Conservation (phyloP, 2,329 filamentous ascomycete species). For the Venturia aucupariae region DNA sequence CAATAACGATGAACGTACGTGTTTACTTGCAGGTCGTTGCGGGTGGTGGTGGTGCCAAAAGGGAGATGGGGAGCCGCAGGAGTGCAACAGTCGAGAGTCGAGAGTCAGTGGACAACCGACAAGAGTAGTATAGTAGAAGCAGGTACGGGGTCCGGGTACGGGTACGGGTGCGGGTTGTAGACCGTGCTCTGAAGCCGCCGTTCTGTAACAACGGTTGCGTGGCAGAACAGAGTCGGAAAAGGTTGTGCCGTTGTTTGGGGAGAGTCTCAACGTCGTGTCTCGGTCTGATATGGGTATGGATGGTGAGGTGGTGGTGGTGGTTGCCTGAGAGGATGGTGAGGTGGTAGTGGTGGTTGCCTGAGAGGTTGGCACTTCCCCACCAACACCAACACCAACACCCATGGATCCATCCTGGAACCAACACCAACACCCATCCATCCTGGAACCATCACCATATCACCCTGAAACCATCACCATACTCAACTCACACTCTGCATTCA, state of each 20-base stretch:
- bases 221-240: neutral
- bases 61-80: slow-evolving; percentile 2
- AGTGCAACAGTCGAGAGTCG: neutral
- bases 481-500: too few species aligned
- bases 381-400: neutral
- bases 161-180: neutral
- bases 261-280: neutral
- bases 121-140: too few species aligned
- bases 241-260: too few species aligned
- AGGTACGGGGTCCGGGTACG: too few species aligned
- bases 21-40: neutral
- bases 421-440: neutral
- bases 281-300: too few species aligned
- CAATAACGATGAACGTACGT: neutral
- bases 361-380: neutral
- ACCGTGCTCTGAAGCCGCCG: neutral
- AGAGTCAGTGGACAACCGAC: too few species aligned
- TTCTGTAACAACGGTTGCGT: neutral
- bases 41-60: neutral
- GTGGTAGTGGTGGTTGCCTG: too few species aligned
- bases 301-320: too few species aligned
- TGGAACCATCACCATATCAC: too few species aligned
- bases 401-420: neutral
- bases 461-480: too few species aligned
- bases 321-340: too few species aligned